These are phyloP conservation scores for Leccinum griseonigrum DNA, from an alignment of 1,284 basidiomycete species.

Conservation along the genomic window DNA sequence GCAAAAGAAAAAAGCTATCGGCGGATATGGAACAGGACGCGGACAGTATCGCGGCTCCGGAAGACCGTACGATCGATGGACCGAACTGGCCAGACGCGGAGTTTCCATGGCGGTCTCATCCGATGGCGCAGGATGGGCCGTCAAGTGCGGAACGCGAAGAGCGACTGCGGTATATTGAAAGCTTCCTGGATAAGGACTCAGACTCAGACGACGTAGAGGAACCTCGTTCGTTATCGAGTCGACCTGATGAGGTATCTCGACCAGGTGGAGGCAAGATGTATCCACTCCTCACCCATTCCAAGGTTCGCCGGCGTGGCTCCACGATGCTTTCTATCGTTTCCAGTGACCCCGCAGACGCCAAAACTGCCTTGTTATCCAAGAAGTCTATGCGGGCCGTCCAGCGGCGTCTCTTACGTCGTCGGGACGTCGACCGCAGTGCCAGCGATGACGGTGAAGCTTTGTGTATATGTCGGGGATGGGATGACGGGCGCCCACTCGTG, in stretches of 20 bases:
- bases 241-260: conserved; percentile 30
- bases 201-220: conserved; percentile 35
- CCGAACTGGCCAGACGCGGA: conserved; percentile 75
- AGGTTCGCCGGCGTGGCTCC: conserved; percentile 20
- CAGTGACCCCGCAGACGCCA: conserved; percentile 70
- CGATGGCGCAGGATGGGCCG: conserved; percentile 49
- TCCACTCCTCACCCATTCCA: conserved; percentile 45
- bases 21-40: conserved; percentile 21
- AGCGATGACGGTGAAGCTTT: conserved; percentile 47
- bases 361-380: conserved; percentile 66
- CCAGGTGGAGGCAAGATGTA: conserved; percentile 61
- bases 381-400: conserved; percentile 59
- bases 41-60: conserved; percentile 8
- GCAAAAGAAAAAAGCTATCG: conserved; percentile 33
- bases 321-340: conserved; percentile 44
- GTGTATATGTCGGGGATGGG: conserved; percentile 64
- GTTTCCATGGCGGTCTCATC: conserved; percentile 70
- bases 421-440: conserved; percentile 26
- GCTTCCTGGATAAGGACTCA: conserved; percentile 36
- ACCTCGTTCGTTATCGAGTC: conserved; percentile 5
- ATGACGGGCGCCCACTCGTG: conserved; percentile 67
- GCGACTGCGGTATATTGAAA: conserved; percentile 36
- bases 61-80: conserved; percentile 28
- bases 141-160: conserved; percentile 55
- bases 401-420: conserved; percentile 42